Evolutionary conservation across 164 flowering plant genomes (phyloP).

Genomic region (Platanus orientalis): DNA sequence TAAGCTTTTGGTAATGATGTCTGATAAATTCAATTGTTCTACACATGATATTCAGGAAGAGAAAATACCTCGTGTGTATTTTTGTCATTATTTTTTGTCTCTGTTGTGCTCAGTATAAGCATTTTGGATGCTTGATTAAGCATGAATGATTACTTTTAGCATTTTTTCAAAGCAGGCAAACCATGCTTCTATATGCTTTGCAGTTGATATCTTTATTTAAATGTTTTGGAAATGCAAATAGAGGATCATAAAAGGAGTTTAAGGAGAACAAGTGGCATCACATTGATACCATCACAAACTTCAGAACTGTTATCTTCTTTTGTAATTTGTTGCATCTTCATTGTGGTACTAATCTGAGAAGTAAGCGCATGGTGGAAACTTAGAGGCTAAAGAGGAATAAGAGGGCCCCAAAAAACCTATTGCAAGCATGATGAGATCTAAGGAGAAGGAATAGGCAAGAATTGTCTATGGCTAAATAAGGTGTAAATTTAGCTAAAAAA

Average conservation of each 20-base stretch:
- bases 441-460: background rate
- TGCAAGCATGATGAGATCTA: background rate
- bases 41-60: background rate
- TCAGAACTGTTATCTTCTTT: background rate
- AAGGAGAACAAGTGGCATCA: background rate
- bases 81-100: background rate
- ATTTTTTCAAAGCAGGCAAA: background rate
- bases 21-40: background rate
- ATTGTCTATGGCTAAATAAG: background rate
- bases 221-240: background rate
- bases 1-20: conserved; percentile 29
- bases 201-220: background rate
- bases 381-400: too few relatives aligned
- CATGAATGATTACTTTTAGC: background rate
- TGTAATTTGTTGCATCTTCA: background rate
- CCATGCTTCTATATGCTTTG: background rate
- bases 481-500: background rate
- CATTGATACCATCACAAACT: background rate
- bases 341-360: background rate
- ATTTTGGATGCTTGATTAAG: background rate
- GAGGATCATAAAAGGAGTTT: background rate
- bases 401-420: too few relatives aligned
- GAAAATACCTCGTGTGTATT: background rate
- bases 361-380: background rate
- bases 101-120: background rate